phyloP scores from a whole-genome alignment of 2,329 filamentous ascomycete species.

The Microdochium bolleyi region DNA sequence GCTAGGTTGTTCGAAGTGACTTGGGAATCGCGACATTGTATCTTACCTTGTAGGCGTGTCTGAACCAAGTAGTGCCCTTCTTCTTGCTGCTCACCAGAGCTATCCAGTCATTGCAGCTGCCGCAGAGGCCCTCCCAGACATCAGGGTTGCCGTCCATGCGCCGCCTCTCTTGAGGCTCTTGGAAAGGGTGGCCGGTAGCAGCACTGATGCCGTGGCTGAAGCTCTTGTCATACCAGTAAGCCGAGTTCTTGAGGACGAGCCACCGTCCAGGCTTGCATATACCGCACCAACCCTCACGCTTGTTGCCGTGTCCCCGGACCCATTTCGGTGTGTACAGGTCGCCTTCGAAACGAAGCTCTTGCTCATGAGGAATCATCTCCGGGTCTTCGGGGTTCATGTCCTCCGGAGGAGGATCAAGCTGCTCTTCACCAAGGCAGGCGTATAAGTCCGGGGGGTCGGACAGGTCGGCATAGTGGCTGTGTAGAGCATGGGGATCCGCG shows the following conservation, averaged over 20 bases:
- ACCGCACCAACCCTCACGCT: constrained; percentile 83
- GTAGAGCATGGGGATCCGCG: constrained; percentile 58
- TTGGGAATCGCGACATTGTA: background rate
- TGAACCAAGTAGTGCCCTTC: constrained; percentile 88
- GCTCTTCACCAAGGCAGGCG: constrained; percentile 66
- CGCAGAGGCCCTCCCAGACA: constrained; percentile 74
- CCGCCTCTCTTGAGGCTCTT: constrained; percentile 66
- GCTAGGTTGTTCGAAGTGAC: constrained; percentile 1
- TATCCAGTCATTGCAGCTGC: constrained; percentile 74
- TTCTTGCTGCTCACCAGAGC: constrained; percentile 79
- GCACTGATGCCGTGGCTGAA: constrained; percentile 84
- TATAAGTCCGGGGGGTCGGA: constrained; percentile 73
- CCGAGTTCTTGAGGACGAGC: constrained; percentile 84
- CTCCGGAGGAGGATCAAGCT: constrained; percentile 64
- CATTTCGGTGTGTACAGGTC: constrained; percentile 78
- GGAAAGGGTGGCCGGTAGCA: constrained; percentile 70
- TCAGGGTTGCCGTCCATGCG: constrained; percentile 75
- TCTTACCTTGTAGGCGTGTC: constrained; percentile 76
- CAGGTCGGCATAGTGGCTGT: constrained; percentile 64
- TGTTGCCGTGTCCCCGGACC: constrained; percentile 80
- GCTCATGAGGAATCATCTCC: constrained; percentile 69
- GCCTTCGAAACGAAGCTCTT: constrained; percentile 69
- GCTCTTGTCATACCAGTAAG: constrained; percentile 90
- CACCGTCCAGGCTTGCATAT: constrained; percentile 81
- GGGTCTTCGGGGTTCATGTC: constrained; percentile 76